Evolutionary conservation across 176 grass and related monocot species (phyloP), one percentile per base, ranked within the genome.

Genomic region (Avena insularis): DNA sequence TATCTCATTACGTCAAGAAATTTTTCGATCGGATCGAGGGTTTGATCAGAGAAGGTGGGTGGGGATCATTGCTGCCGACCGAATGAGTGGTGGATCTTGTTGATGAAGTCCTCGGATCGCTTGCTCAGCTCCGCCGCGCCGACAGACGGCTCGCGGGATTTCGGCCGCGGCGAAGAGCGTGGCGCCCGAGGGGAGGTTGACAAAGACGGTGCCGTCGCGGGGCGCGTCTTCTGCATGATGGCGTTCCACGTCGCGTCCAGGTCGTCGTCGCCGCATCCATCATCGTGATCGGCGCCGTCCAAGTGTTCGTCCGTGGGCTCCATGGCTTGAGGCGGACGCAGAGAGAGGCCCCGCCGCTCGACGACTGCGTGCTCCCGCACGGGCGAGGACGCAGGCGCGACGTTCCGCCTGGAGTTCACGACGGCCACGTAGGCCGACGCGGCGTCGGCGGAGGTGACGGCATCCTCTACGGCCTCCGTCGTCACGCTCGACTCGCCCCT

Each of bases 21-120:
- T 6, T 23, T 11, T 46, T 72, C 1, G 47, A 65, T 14, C 35
- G 73, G 61, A 47, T 47, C 6, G 5, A 43, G 5, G 38, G 0
- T 1, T 43, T 4, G 38, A 6, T 43, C 38, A 43, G 38, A 6
- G 38, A 43, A 43, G 5, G 5, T 10, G 1, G 46, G 7, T 47
- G 46, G 1, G 0, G 66, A 69, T 86, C 23, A 91, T 66, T 79
- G 80, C 19, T 81, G 58, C 3, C 85, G 75, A 8, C 66, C 66
- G 85, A 91, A 91, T 14, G 89, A 91, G 77, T 95, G 78, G 81
- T 86, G 89, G 79, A 66, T 95, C 89, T 89, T 95, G 89, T 86
- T 93, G 84, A 95, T 95, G 84, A 98, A 95, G 47, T 98, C 91
- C 40, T 98, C 93, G 12, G 92, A 93, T 13, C 91, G 90, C 77